phyloP scores from a whole-genome alignment of 352 stramenopile genomes.

The Phytophthora fragariaefolia region DNA sequence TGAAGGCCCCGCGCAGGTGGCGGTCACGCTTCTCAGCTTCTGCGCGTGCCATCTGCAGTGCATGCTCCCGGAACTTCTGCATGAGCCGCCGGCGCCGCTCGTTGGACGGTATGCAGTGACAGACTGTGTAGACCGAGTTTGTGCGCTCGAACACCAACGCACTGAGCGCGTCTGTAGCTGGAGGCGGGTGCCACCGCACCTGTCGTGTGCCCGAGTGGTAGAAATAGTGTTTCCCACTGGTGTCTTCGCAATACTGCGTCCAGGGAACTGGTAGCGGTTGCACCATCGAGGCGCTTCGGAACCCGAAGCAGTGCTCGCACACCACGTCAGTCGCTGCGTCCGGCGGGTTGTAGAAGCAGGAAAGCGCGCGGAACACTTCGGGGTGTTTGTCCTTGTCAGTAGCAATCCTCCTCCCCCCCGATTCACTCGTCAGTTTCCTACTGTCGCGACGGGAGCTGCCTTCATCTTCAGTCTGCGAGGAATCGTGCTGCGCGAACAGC shows the following conservation, averaged over 20 bases:
- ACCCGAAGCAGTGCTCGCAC: slow-evolving; percentile 56
- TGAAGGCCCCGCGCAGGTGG: slow-evolving; percentile 59
- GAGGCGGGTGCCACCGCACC: slow-evolving; percentile 55
- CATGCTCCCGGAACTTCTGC: slow-evolving; percentile 63
- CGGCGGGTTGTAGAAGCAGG: slow-evolving; percentile 55
- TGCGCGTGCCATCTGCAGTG: slow-evolving; percentile 40
- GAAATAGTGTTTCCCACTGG: slow-evolving; percentile 58
- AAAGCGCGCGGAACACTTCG: slow-evolving; percentile 40
- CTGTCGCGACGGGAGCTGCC: slow-evolving; percentile 2
- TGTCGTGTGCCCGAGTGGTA: slow-evolving; percentile 47
- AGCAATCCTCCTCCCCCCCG: background rate
- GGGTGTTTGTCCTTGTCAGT: slow-evolving; percentile 37
- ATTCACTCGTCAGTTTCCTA: background rate
- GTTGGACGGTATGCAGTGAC: slow-evolving; percentile 62
- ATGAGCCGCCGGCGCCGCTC: slow-evolving; percentile 54
- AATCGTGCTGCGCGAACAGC: slow-evolving; percentile 41
- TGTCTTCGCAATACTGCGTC: slow-evolving; percentile 59
- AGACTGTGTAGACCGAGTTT: slow-evolving; percentile 65
- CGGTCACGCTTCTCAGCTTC: slow-evolving; percentile 53
- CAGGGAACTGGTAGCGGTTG: slow-evolving; percentile 45
- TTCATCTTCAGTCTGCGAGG: background rate
- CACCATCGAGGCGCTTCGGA: slow-evolving; percentile 44
- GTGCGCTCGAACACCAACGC: slow-evolving; percentile 62
- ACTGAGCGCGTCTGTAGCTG: slow-evolving; percentile 43
- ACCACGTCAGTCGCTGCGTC: slow-evolving; percentile 59